Base-by-base conservation (phyloP, 331 rosid genomes). In the Quercus phellos region DNA sequence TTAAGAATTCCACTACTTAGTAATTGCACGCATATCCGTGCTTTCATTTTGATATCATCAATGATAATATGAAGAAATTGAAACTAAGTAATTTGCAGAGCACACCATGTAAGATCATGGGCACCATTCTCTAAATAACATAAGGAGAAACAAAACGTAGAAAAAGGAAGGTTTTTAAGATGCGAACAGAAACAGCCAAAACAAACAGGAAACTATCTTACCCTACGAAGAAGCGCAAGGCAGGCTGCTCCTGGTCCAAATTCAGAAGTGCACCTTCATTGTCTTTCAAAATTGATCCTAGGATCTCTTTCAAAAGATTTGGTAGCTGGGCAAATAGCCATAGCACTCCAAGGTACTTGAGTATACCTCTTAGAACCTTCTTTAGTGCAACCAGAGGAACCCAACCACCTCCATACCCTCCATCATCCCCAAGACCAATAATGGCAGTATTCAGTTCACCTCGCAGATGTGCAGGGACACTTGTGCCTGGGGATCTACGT, bases 371-470 rank as follows among this genome's bases (percentile, higher is more conserved):
- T 55, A 95, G 75, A 80, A 93, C 99, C 92, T 95, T 95, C 89
- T 95, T 95, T 51, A 95, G 97, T 56, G 99, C 98, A 81, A 95
- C 96, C 51, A 91, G 97, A 61, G 99, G 99, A 85, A 95, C 99
- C 99, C 99, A 95, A 67, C 99, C 99, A 79, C 99, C 99, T 61
- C 99, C 99, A 87, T 95, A 95, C 63, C 98, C 99, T 66, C 99
- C 99, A 81, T 95, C 99, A 50, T 95, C 99, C 53, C 99, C 99
- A 75, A 95, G 98, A 82, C 99, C 99, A 88, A 95, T 95, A 79
- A 95, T 93, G 74, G 97, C 99, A 32, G 99, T 95, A 84, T 95
- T 95, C 84, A 95, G 77, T 86, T 95, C 99, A 16, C 99, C 98
- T 84, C 92, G 93, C 77, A 93, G 98, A 67, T 95, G 98, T 60